These are phyloP conservation scores for Penicillium flavigenum DNA, from an alignment of 495 filamentous ascomycete species.

Conservation along the genomic window DNA sequence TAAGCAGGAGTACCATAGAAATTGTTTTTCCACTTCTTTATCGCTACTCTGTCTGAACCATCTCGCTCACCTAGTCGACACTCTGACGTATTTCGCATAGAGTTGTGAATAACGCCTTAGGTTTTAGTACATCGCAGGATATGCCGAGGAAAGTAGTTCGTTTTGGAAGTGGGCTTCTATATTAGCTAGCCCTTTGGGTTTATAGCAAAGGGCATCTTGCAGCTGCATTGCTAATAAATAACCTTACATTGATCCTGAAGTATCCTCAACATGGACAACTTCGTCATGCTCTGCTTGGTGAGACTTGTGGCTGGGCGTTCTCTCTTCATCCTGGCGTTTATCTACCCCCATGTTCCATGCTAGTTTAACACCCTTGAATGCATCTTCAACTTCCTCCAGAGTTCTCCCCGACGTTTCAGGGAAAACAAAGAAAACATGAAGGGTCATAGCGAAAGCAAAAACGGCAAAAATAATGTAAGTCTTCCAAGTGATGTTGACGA, in stretches of 20 bases:
- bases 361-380: not conserved
- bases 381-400: not conserved
- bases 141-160: no score
- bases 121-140: no score
- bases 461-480: constrained; percentile 65
- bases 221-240: no score
- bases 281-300: not conserved
- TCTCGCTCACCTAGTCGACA: no score
- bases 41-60: no score
- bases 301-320: not conserved
- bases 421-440: constrained; percentile 68
- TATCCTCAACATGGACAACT: not conserved
- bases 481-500: constrained; percentile 62
- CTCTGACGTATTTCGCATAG: no score
- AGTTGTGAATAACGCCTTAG: no score
- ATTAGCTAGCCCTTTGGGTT: no score
- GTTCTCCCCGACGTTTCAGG: constrained; percentile 53
- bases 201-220: no score
- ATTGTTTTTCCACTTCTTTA: no score
- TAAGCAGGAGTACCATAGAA: no score
- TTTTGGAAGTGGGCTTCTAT: no score
- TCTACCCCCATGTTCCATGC: not conserved
- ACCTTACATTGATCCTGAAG: not conserved
- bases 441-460: constrained; percentile 59
- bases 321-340: not conserved